Evolutionary conservation across 129 eudicot genomes (phyloP).

Genomic region (Saposhnikovia divaricata): DNA sequence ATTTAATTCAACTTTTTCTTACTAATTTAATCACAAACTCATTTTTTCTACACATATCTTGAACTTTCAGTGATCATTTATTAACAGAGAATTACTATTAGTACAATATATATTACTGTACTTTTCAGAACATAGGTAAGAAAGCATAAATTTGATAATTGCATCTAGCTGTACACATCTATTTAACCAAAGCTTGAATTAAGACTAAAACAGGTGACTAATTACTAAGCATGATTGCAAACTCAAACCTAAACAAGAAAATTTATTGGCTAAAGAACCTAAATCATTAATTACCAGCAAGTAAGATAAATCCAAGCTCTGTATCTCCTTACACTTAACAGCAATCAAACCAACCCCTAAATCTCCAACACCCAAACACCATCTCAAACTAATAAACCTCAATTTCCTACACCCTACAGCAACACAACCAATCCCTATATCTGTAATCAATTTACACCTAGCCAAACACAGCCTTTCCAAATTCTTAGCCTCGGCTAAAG

Average conservation of each 20-base stretch:
- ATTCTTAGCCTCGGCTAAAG: constrained; percentile 60
- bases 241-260: neutral
- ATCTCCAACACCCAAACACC: constrained; percentile 96
- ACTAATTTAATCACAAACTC: neutral
- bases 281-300: constrained; percentile 57
- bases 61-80: neutral
- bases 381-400: constrained; percentile 63
- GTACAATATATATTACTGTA: neutral
- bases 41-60: neutral
- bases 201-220: neutral
- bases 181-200: neutral
- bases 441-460: constrained; percentile 76
- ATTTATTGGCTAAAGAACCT: neutral
- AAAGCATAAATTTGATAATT: neutral
- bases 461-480: constrained; percentile 68
- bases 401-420: constrained; percentile 90
- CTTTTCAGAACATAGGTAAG: neutral
- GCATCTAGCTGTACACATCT: neutral
- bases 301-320: constrained; percentile 84
- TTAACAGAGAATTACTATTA: neutral
- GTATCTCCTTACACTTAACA: constrained; percentile 75
- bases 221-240: neutral
- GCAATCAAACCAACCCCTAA: constrained; percentile 93
- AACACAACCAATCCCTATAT: constrained; percentile 93
- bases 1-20: no score